Conservation (phyloP, 306 rosid species). For the Gastrolobium villosum region DNA sequence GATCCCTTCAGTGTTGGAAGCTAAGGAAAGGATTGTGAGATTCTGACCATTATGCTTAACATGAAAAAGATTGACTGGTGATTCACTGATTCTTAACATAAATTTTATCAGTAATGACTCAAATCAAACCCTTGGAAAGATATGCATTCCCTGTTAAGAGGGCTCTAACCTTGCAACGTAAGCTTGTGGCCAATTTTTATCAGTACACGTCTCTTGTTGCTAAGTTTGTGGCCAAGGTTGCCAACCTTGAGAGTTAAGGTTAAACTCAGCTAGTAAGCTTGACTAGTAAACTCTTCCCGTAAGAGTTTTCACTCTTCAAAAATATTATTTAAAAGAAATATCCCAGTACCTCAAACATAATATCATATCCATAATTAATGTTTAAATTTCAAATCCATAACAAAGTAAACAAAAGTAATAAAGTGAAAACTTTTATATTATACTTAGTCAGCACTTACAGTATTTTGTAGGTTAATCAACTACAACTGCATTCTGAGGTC, state of each 20-base stretch:
- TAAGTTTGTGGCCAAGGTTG: background rate
- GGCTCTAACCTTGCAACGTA: background rate
- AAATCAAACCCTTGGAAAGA: background rate
- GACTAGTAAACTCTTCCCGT: background rate
- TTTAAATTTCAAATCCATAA: background rate
- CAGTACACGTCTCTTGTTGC: background rate
- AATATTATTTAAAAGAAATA: background rate
- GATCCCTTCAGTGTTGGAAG: background rate
- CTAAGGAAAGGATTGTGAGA: constrained; percentile 16
- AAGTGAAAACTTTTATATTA: too few relatives aligned
- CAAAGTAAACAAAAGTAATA: too few relatives aligned
- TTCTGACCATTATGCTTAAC: background rate
- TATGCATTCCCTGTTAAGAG: background rate
- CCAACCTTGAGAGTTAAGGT: background rate
- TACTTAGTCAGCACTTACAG: too few relatives aligned
- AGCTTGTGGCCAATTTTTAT: too few relatives aligned
- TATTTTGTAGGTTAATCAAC: background rate
- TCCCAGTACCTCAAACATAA: background rate
- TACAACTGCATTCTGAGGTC: background rate
- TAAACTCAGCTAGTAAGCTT: background rate
- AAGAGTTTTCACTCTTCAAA: background rate
- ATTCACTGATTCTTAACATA: background rate
- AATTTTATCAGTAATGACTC: background rate
- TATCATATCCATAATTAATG: background rate
- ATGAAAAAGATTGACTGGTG: background rate